These are phyloP conservation scores for Euphorbia pulcherrima DNA, from an alignment of 345 rosid species.

Conservation along the genomic window DNA sequence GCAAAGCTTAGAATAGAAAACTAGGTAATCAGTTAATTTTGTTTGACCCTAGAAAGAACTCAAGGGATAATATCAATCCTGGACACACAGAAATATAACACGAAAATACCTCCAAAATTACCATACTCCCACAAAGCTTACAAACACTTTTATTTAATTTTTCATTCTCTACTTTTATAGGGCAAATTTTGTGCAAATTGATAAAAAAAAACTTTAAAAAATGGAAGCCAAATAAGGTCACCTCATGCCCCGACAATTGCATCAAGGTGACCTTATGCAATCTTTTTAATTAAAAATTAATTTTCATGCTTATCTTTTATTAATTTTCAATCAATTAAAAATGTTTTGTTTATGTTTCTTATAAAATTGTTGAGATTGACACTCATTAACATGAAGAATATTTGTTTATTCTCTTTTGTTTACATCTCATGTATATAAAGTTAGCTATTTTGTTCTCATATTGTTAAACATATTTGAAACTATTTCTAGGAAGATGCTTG, in stretches of 20 bases:
- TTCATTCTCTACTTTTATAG: neutral
- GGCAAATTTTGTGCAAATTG: conserved; percentile 3
- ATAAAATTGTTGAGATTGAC: conserved; percentile 37
- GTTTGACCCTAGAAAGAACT: neutral
- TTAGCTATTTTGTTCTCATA: conserved; percentile 32
- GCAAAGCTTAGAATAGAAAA: neutral
- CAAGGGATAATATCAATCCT: conserved; percentile 34
- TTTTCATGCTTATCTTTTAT: no score
- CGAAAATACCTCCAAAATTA: conserved; percentile 6
- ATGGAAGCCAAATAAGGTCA: neutral
- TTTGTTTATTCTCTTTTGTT: conserved; percentile 21
- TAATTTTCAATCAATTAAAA: no score
- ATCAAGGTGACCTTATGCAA: neutral
- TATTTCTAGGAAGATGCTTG: conserved; percentile 26
- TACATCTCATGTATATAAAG: conserved; percentile 23
- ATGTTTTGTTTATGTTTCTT: no score
- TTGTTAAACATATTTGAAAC: conserved; percentile 6
- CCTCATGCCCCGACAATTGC: neutral
- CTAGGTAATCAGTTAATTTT: neutral
- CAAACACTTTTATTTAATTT: neutral
- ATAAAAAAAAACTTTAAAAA: no score
- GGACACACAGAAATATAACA: conserved; percentile 32
- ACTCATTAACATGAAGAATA: conserved; percentile 49
- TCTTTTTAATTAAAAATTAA: no score
- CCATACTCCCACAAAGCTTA: neutral